phyloP scores from a whole-genome alignment of 768 basidiomycete genomes.

The Daedaleopsis nitida region DNA sequence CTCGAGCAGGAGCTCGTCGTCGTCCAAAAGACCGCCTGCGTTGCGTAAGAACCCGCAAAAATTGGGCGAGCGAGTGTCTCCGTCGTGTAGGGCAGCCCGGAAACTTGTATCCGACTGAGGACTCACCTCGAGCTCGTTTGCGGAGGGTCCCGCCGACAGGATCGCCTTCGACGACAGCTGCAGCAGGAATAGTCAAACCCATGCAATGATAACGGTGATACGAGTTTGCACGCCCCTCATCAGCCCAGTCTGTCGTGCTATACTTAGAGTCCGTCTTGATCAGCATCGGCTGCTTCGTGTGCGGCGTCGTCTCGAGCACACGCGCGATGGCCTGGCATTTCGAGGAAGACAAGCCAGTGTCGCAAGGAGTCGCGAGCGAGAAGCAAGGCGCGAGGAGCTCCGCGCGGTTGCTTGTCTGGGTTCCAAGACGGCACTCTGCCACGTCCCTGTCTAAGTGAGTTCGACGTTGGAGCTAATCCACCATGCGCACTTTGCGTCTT shows the following conservation, averaged over 20 bases:
- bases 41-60: not conserved
- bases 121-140: not conserved
- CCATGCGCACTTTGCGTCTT: conserved; percentile 57
- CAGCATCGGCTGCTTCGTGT: conserved; percentile 53
- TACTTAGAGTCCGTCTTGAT: conserved; percentile 90
- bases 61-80: conserved; percentile 53
- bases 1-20: conserved; percentile 3
- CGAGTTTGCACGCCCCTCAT: not conserved
- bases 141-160: not conserved
- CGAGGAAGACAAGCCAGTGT: no score
- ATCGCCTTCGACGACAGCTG: not conserved
- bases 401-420: conserved; percentile 86
- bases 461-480: not conserved
- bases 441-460: conserved; percentile 57
- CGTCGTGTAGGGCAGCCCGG: no score
- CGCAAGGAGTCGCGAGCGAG: no score
- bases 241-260: conserved; percentile 32
- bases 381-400: conserved; percentile 67
- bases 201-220: no score
- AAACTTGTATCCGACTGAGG: no score
- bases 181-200: conserved; percentile 33
- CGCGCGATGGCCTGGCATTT: conserved; percentile 75
- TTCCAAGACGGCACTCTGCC: conserved; percentile 78
- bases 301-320: conserved; percentile 72
- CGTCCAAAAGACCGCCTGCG: not conserved